Evolutionary conservation across 2,329 filamentous ascomycete species (phyloP), one percentile per base, ranked within the genome.

Genomic region (Exophiala spinifera): DNA sequence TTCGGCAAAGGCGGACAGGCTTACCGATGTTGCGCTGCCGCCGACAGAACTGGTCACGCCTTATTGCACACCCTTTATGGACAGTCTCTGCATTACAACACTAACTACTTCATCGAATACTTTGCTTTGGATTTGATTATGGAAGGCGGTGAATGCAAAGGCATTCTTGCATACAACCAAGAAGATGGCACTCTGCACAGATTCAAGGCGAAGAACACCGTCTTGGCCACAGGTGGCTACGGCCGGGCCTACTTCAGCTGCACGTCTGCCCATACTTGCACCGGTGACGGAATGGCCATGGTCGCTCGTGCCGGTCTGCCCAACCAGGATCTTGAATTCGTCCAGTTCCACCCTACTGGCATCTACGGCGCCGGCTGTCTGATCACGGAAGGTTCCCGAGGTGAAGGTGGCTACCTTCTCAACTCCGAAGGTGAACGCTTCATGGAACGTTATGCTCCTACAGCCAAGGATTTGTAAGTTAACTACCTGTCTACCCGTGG

Each of bases 21-120:
- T 64, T 97, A 97, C 82, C 84, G 94, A 76, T 95, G 91, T 82
- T 95, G 90, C 73, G 92, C 91, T 73, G 94, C 91, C 57, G 94
- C 92, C 65, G 94, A 99, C 74, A 84, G 92, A 81, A 97, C 94
- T 61, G 94, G 94, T 62, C 94, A 99, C 76, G 94, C 94, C 68
- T 88, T 99, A 64, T 85, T 99, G 49, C 94, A 99, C 82, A 99
- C 94, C 21, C 88, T 99, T 63, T 99, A 97, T 76, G 94, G 94
- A 67, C 92, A 96, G 79, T 96, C 91, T 50, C 84, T 97, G 59
- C 83, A 89, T 70, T 91, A 97, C 82, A 96, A 96, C 82, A 96
- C 92, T 70, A 96, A 96, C 81, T 99, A 96, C 83, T 97, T 99
- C 78, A 96, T 99, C 74, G 94, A 97, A 77, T 97, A 91, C 82